Evolutionary conservation across 2,329 filamentous ascomycete genomes (phyloP).

Genomic region (Sclerotiophoma versabilis): DNA sequence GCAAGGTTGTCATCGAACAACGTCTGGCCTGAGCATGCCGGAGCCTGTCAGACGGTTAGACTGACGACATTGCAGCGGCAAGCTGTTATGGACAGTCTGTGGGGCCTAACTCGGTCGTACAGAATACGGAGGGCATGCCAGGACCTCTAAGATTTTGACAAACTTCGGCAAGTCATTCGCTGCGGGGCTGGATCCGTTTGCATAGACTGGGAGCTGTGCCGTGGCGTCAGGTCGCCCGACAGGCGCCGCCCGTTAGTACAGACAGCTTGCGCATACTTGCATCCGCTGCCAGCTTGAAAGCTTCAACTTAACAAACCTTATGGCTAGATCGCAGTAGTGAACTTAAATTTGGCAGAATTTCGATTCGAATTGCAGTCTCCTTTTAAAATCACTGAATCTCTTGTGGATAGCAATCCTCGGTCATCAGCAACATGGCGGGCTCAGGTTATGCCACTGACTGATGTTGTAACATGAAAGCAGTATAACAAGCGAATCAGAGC

Average conservation of each 20-base stretch:
- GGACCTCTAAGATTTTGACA: constrained; percentile 2
- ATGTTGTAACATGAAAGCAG: constrained; percentile 1
- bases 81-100: background rate
- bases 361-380: background rate
- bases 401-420: background rate
- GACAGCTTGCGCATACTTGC: constrained; percentile 1
- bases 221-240: constrained; percentile 17
- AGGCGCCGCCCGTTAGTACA: constrained; percentile 6
- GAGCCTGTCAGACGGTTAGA: constrained; percentile 3
- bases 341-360: background rate
- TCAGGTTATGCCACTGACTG: background rate
- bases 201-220: constrained; percentile 19
- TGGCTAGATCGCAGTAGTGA: background rate
- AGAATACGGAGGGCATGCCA: background rate
- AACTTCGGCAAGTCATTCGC: constrained; percentile 23
- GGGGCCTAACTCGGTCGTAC: background rate
- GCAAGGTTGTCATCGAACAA: constrained; percentile 9
- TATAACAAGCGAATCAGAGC: constrained; percentile 1
- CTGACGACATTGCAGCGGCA: constrained; percentile 16
- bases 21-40: constrained; percentile 2
- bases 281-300: background rate
- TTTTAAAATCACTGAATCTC: background rate
- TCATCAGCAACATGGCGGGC: background rate
- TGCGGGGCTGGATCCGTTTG: constrained; percentile 25
- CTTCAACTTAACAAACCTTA: background rate